Base-by-base conservation (phyloP, 2,329 filamentous ascomycete species). In the Ploettnerulaceae sp. region DNA sequence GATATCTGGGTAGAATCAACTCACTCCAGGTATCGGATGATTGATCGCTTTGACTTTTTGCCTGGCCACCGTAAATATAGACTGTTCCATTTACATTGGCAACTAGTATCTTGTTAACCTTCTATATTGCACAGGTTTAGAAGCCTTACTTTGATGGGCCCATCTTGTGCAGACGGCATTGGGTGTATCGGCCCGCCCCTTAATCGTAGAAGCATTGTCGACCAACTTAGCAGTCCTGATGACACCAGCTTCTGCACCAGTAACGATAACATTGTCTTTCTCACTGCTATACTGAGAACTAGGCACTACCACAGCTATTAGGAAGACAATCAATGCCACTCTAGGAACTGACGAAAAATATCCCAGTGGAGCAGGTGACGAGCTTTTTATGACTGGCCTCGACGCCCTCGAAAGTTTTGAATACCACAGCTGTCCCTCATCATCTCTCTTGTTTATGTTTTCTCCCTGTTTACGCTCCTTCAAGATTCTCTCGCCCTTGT, bases 21-120 rank as follows among this genome's bases (percentile, higher is more conserved):
- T 58, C 71, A 84, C 81, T 88, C 85, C 85, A 89, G 1, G 79
- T 83, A 59, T 87, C 69, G 5, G 69, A 66, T 1, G 68, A 73
- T 57, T 89, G 84, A 26, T 73, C 72, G 11, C 72, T 64, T 12
- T 72, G 64, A 1, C 71, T 76, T 39, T 73, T 84, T 11, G 79
- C 75, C 55, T 84, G 75, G 20, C 86, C 86, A 26, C 86, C 86
- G 56, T 88, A 90, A 45, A 88, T 75, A 61, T 87, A 90, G 3
- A 89, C 61, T 0, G 84, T 89, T 11, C 84, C 85, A 54, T 89
- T 89, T 12, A 90, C 72, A 26, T 85, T 62, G 3, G 86, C 79
- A 51, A 72, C 78, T 53, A 28, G 45, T 18, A 24, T 32, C n/a
- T 31, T 37, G 14, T 5, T 8, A 2, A 38, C 7, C 22, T 20